These are phyloP conservation scores for Nicotiana tabacum DNA, from an alignment of 257 asterid genomes.

Conservation along the genomic window DNA sequence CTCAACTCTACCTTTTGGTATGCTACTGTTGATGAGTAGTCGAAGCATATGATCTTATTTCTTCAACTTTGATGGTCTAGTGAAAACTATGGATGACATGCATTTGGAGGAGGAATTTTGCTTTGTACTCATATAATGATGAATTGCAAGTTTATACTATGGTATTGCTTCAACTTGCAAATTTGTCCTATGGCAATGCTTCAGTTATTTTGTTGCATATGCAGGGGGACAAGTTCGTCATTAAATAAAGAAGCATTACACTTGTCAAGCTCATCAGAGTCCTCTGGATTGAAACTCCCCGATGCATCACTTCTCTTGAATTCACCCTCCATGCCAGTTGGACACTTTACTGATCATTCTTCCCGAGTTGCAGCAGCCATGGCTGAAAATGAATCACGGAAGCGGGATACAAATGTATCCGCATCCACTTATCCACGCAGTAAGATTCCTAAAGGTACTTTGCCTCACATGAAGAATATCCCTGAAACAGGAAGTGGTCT, in stretches of 20 bases:
- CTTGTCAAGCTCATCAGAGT: slow-evolving; percentile 22
- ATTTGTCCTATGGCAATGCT: neutral
- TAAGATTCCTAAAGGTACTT: slow-evolving; percentile 61
- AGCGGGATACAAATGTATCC: slow-evolving; percentile 51
- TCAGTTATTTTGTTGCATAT: slow-evolving; percentile 5
- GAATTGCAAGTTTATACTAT: neutral
- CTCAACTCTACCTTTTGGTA: neutral
- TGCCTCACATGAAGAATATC: slow-evolving; percentile 53
- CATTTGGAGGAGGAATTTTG: neutral
- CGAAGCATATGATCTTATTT: neutral
- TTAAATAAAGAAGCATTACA: slow-evolving; percentile 25
- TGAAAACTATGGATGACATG: neutral
- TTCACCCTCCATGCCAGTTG: slow-evolving; percentile 45
- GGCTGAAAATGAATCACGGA: slow-evolving; percentile 65
- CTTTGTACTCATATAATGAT: neutral
- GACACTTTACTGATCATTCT: slow-evolving; percentile 46
- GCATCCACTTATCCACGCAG: slow-evolving; percentile 45
- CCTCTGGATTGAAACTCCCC: slow-evolving; percentile 56
- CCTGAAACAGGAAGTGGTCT: slow-evolving; percentile 63
- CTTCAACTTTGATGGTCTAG: neutral
- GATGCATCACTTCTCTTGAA: slow-evolving; percentile 70
- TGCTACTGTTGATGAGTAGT: neutral
- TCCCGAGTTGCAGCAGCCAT: slow-evolving; percentile 85
- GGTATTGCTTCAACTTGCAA: neutral
- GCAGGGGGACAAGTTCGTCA: slow-evolving; percentile 27